Evolutionary conservation across 768 basidiomycete genomes (phyloP).

Genomic region (Floccularia luteovirens): DNA sequence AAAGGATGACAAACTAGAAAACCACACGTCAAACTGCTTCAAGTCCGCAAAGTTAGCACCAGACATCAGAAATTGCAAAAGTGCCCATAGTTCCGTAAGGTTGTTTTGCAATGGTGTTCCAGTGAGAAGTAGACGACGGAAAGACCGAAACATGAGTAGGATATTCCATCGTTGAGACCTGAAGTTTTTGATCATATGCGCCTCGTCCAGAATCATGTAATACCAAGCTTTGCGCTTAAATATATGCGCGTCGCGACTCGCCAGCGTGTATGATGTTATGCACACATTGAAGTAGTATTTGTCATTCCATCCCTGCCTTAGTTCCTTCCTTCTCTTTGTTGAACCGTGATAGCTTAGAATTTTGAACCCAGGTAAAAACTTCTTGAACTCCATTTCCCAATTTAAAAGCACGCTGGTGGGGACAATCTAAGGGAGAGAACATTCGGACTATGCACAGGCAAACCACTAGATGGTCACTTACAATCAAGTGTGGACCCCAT

Average conservation of each 20-base stretch:
- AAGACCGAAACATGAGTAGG: slow-evolving; percentile 80
- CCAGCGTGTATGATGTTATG: slow-evolving; percentile 90
- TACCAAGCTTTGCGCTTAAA: slow-evolving; percentile 94
- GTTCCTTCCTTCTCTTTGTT: slow-evolving; percentile 82
- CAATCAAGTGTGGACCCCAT: slow-evolving; percentile 89
- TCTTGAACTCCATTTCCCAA: slow-evolving; percentile 97
- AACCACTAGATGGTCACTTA: too few relatives aligned
- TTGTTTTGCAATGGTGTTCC: slow-evolving; percentile 98
- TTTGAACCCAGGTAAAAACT: slow-evolving; percentile 85
- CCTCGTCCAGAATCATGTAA: slow-evolving; percentile 94
- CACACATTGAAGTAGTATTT: slow-evolving; percentile 90
- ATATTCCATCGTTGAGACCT: slow-evolving; percentile 92
- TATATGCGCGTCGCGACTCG: slow-evolving; percentile 84
- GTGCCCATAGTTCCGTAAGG: slow-evolving; percentile 90
- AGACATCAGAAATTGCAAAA: slow-evolving; percentile 92
- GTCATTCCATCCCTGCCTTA: slow-evolving; percentile 87
- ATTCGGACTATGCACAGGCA: too few relatives aligned
- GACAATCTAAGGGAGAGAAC: slow-evolving; percentile 48
- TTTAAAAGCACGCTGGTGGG: slow-evolving; percentile 93
- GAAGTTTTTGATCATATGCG: slow-evolving; percentile 98
- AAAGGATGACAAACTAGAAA: slow-evolving; percentile 66
- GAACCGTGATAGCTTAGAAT: slow-evolving; percentile 87
- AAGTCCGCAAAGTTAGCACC: slow-evolving; percentile 84
- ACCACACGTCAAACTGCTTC: slow-evolving; percentile 94
- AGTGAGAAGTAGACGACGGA: slow-evolving; percentile 82